phyloP scores from a whole-genome alignment of 2,329 filamentous ascomycete species.

The Cercospora sesami region DNA sequence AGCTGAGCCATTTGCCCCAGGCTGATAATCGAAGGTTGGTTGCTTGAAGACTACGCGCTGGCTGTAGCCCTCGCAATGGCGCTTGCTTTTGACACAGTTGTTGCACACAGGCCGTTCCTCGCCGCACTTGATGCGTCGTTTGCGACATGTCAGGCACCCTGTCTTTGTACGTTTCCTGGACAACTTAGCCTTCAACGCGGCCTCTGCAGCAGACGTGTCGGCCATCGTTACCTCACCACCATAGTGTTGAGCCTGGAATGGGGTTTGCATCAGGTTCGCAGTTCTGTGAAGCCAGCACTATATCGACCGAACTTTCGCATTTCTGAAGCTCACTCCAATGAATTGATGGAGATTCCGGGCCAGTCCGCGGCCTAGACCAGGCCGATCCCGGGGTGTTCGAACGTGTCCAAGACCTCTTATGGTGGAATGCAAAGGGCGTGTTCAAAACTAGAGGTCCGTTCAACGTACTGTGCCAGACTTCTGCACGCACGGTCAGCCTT shows the following conservation, averaged over 20 bases:
- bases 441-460: conserved; percentile 11
- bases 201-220: conserved; percentile 35
- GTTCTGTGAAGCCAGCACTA: conserved; percentile 1
- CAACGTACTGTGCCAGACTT: background rate
- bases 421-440: background rate
- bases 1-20: conserved; percentile 45
- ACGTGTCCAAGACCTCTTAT: background rate
- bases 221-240: conserved; percentile 10
- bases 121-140: conserved; percentile 94
- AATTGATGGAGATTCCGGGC: background rate
- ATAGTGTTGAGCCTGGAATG: background rate
- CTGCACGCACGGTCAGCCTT: conserved; percentile 11
- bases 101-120: conserved; percentile 80
- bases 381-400: background rate
- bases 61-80: conserved; percentile 80
- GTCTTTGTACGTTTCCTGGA: conserved; percentile 77
- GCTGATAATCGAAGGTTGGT: conserved; percentile 60
- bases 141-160: conserved; percentile 88
- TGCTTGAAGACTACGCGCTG: conserved; percentile 80
- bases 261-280: background rate
- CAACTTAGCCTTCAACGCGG: conserved; percentile 35
- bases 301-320: conserved; percentile 17
- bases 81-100: conserved; percentile 84
- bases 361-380: background rate
- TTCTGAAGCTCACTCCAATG: background rate